Base-by-base conservation (phyloP, 106 monocot genomes). In the Alisma plantagoaquatica region DNA sequence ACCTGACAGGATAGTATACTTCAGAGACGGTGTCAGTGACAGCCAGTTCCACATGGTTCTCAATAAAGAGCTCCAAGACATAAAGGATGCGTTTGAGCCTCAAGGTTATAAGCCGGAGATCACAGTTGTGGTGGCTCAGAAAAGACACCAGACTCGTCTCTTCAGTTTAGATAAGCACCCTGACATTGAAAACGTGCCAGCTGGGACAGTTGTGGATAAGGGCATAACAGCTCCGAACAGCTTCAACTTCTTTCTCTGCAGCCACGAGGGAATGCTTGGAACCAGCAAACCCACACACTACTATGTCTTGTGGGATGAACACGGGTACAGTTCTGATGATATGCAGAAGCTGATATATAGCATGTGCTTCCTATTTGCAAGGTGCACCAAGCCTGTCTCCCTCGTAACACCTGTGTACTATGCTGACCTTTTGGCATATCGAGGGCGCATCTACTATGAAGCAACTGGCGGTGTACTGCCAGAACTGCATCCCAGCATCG, bases 11-110 rank as follows among this genome's bases (percentile, higher is more conserved):
- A 78, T 78, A 30, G 42, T 78, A n/a, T 69, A 73, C 55, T 69
- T 69, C 33, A 68, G 78, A 3, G 78, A 78, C 29, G 78, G 78
- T n/a, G 78, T 78, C 10, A 69, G 78, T 29, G 73, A 78, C 42
- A 59, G 68, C 3, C 77, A 77, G 32, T 77, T 77, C 43, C 67
- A 67, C 41, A 77, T 77, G 77, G 77, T 77, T 10, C 67, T 72
- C 25, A 62, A 77, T 50, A 49, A 72, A 35, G 77, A 77, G 62
- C 10, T 77, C 11, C n/a, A 10, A 14, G 60, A 66, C 23, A 51
- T 77, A 26, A 49, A 47, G 27, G 30, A 44, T 1, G 51, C 49
- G 19, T 51, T 72, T 10, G 51, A 33, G 56, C 18, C 46, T 2
- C 5, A 23, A 0, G 17, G 41, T 24, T 71, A 76, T 35, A 33